Conservation (phyloP, 1,284 basidiomycete species). For the Irpex sp. region DNA sequence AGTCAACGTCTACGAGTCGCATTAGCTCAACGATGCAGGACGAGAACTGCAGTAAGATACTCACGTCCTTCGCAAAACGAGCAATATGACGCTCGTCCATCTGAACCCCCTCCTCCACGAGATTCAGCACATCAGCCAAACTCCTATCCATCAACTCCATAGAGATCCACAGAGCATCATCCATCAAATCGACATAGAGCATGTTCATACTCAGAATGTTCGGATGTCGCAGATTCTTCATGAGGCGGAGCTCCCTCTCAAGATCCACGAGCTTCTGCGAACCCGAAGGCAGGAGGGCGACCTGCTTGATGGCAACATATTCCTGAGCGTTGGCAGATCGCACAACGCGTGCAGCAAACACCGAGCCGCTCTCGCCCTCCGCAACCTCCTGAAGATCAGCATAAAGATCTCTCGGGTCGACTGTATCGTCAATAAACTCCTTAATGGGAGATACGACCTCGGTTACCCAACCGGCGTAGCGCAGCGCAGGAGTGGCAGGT, state of each 20-base stretch:
- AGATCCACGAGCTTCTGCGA: conserved; percentile 62
- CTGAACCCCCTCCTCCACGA: conserved; percentile 55
- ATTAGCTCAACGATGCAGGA: conserved; percentile 5
- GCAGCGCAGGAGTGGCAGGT: conserved; percentile 23
- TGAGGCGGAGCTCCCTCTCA: conserved; percentile 51
- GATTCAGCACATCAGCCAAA: conserved; percentile 68
- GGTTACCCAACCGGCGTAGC: conserved; percentile 36
- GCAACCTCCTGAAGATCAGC: conserved; percentile 69
- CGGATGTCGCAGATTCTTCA: conserved; percentile 52
- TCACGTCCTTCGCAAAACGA: conserved; percentile 69
- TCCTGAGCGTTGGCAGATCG: conserved; percentile 32
- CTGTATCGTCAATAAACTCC: conserved; percentile 56
- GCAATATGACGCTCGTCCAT: conserved; percentile 65
- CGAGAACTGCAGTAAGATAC: conserved; percentile 25
- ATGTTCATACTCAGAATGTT: conserved; percentile 65
- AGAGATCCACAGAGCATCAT: conserved; percentile 72
- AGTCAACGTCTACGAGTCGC: conserved; percentile 44
- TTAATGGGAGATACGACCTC: conserved; percentile 58
- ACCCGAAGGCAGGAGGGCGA: conserved; percentile 55
- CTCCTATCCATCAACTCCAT: conserved; percentile 87
- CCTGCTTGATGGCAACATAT: conserved; percentile 64
- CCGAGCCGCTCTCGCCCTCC: conserved; percentile 74
- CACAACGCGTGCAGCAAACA: conserved; percentile 57
- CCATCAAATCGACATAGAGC: conserved; percentile 61
- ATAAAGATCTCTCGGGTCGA: conserved; percentile 61